These are phyloP conservation scores for Blastomyces gilchristii DNA, from an alignment of 2,329 filamentous ascomycete genomes.

Conservation along the genomic window DNA sequence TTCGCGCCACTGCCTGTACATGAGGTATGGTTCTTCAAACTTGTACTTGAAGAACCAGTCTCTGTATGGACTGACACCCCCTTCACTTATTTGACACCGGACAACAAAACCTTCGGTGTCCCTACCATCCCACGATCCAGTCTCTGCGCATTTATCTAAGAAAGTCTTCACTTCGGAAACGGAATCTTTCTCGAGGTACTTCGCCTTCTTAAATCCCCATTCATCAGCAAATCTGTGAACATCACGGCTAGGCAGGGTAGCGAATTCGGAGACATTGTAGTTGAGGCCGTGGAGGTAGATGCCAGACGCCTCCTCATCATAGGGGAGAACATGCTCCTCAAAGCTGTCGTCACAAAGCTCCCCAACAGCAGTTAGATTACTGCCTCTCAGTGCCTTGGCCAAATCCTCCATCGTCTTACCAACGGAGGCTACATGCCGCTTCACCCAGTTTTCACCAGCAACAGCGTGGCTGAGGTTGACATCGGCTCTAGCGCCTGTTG, in stretches of 20 bases:
- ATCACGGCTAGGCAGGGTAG: constrained; percentile 69
- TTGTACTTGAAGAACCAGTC: constrained; percentile 99
- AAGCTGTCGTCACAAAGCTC: constrained; percentile 95
- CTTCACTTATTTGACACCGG: constrained; percentile 60
- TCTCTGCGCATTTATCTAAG: constrained; percentile 74
- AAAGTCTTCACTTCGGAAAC: constrained; percentile 66
- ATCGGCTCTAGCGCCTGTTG: constrained; percentile 70
- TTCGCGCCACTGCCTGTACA: constrained; percentile 98
- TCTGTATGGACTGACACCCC: constrained; percentile 47
- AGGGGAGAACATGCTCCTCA: constrained; percentile 92
- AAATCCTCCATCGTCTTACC: constrained; percentile 73
- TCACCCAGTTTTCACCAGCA: constrained; percentile 72
- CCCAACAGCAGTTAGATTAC: constrained; percentile 89
- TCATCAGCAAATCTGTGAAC: constrained; percentile 82
- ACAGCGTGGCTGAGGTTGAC: constrained; percentile 66
- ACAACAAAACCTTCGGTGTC: constrained; percentile 97
- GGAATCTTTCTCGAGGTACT: constrained; percentile 66
- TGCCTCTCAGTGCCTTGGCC: constrained; percentile 59
- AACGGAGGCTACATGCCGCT: constrained; percentile 64
- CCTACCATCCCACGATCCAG: constrained; percentile 77
- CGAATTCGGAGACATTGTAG: constrained; percentile 84
- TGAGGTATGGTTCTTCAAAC: constrained; percentile 95
- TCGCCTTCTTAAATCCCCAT: constrained; percentile 90
- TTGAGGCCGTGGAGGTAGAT: constrained; percentile 96
- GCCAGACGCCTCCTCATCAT: constrained; percentile 69